Conservation (phyloP, 768 basidiomycete species). For the Calocera viscosa region DNA sequence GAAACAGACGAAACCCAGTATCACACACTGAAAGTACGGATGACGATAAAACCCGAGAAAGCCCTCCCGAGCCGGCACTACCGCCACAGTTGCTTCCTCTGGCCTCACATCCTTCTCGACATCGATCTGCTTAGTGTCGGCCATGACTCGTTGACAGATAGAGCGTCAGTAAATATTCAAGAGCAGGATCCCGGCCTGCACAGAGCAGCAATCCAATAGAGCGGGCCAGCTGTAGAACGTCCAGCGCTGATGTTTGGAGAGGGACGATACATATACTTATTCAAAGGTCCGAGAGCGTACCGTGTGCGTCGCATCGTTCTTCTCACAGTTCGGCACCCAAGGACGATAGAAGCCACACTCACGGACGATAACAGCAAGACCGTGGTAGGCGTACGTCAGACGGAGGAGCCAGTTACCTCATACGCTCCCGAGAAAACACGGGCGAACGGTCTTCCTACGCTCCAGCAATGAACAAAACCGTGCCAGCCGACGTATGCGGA, state of each 20-base stretch:
- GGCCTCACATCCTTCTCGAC: not conserved
- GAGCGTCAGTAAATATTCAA: not conserved
- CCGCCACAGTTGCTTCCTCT: not conserved
- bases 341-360: not conserved
- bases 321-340: not conserved
- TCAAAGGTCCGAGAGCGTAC: not conserved
- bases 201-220: not conserved
- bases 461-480: not conserved
- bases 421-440: not conserved
- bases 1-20: conserved; percentile 60
- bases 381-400: not conserved
- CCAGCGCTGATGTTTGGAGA: not conserved
- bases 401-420: not conserved
- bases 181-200: not conserved
- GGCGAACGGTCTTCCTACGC: not conserved
- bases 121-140: not conserved
- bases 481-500: not conserved
- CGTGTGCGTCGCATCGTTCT: not conserved
- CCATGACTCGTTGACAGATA: not conserved
- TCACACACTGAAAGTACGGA: conserved; percentile 43
- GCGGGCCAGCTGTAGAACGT: not conserved
- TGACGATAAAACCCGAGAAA: conserved; percentile 47
- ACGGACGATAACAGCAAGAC: not conserved
- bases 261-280: not conserved
- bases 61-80: not conserved